Conservation (phyloP, 257 asterid species). For the Primulina eburnea region DNA sequence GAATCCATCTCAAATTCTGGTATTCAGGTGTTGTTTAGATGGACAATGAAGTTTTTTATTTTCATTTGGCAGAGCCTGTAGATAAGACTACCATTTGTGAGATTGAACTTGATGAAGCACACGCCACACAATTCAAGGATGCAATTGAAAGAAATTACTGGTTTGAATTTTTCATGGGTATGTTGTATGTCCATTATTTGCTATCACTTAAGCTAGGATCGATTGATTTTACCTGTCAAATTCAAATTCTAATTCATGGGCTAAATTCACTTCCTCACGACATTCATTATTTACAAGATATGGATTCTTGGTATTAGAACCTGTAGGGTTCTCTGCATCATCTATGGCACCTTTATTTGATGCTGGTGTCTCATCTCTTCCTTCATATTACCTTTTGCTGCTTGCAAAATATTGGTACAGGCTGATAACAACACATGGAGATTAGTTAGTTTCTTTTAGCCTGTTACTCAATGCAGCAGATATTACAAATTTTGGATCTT, state of each 20-base stretch:
- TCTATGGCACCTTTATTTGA: neutral
- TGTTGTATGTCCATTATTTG: constrained; percentile 18
- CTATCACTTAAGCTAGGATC: neutral
- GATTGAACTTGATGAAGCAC: constrained; percentile 50
- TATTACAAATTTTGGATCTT: neutral
- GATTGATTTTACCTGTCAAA: neutral
- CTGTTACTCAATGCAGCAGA: neutral
- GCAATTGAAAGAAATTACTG: constrained; percentile 57
- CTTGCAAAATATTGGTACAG: neutral
- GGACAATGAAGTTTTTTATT: constrained; percentile 16
- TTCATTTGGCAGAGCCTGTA: constrained; percentile 42
- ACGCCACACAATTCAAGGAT: constrained; percentile 58
- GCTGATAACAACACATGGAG: neutral
- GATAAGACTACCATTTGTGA: constrained; percentile 45
- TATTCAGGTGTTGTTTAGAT: constrained; percentile 10
- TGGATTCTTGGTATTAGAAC: neutral
- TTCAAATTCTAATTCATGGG: neutral
- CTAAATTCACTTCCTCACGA: neutral
- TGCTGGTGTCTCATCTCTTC: neutral
- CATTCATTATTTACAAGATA: neutral
- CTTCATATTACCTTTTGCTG: neutral
- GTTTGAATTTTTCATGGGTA: constrained; percentile 69
- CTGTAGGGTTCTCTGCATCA: neutral
- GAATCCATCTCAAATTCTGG: neutral
- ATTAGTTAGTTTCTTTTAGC: neutral